phyloP scores from a whole-genome alignment of 176 grass and related monocot species.

The Ensete ventricosum region DNA sequence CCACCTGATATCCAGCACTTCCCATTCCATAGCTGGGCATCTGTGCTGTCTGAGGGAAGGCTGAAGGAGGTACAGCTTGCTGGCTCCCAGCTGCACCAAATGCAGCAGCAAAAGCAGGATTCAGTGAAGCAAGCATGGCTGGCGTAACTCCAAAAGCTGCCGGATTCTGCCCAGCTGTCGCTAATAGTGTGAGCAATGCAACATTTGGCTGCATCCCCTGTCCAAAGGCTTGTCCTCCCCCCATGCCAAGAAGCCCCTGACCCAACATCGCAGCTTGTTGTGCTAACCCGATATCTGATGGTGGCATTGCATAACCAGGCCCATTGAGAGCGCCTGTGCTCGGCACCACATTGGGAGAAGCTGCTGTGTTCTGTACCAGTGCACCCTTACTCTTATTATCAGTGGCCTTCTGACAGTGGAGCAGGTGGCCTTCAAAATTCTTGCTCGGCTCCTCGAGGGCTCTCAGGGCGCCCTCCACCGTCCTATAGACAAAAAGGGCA shows the following conservation, averaged over 20 bases:
- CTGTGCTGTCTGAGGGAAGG: slow-evolving; percentile 27
- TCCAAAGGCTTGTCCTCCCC: slow-evolving; percentile 50
- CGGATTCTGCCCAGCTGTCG: slow-evolving; percentile 84
- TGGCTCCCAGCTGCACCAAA: slow-evolving; percentile 57
- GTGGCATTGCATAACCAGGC: slow-evolving; percentile 26
- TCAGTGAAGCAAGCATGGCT: slow-evolving; percentile 69
- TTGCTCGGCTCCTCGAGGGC: slow-evolving; percentile 77
- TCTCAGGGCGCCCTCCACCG: slow-evolving; percentile 47
- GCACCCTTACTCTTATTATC: slow-evolving; percentile 52
- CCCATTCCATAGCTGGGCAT: slow-evolving; percentile 49
- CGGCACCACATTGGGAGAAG: background rate
- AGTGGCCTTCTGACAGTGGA: slow-evolving; percentile 78
- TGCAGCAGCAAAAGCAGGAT: slow-evolving; percentile 79
- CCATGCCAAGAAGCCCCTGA: slow-evolving; percentile 24
- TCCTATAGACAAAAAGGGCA: slow-evolving; percentile 94
- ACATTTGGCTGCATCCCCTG: slow-evolving; percentile 53
- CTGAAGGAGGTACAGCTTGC: slow-evolving; percentile 15
- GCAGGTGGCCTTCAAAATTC: slow-evolving; percentile 79
- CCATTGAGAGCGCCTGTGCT: slow-evolving; percentile 31
- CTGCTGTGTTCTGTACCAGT: slow-evolving; percentile 22
- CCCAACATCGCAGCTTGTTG: slow-evolving; percentile 63
- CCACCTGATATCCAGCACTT: slow-evolving; percentile 49
- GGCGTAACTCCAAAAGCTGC: slow-evolving; percentile 37
- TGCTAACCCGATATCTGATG: slow-evolving; percentile 49
- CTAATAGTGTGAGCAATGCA: slow-evolving; percentile 84